Percentiles rank a stretch among this genome's conserved stretches.
These are phyloP conservation scores for Tetracladium marchalianum DNA, from an alignment of 495 filamentous ascomycete genomes.

Conservation along the genomic window DNA sequence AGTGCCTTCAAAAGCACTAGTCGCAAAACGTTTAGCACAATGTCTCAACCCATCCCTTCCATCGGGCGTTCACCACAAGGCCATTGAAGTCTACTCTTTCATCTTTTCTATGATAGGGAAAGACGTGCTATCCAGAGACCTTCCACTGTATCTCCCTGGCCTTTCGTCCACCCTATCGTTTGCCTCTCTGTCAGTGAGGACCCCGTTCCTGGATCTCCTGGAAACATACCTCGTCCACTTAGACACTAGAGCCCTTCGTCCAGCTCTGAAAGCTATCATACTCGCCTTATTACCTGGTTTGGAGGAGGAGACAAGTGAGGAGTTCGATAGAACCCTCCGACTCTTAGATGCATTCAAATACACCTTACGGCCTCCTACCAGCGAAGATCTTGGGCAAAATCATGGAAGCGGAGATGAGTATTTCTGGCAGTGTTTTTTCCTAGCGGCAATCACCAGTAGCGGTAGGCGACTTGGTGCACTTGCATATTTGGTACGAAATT, in stretches of 20 bases:
- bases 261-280: conserved; percentile 81
- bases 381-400: conserved; percentile 33
- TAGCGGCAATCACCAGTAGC: conserved; percentile 81
- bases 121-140: conserved; percentile 68
- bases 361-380: conserved; percentile 40
- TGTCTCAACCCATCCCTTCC: conserved; percentile 88
- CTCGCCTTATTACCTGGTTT: conserved; percentile 79
- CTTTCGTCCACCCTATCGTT: conserved; percentile 83
- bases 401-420: conserved; percentile 63
- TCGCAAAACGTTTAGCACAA: conserved; percentile 88
- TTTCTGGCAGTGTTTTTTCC: conserved; percentile 97
- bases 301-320: conserved; percentile 93
- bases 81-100: conserved; percentile 84
- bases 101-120: conserved; percentile 71
- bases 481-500: conserved; percentile 67
- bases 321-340: conserved; percentile 80
- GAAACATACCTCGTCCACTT: conserved; percentile 70
- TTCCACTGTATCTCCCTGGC: conserved; percentile 81
- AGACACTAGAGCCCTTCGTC: conserved; percentile 59
- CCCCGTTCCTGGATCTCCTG: conserved; percentile 71
- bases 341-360: conserved; percentile 70
- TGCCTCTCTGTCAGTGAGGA: conserved; percentile 80
- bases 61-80: conserved; percentile 97
- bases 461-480: conserved; percentile 76
- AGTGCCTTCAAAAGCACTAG: conserved; percentile 74